Percentiles rank a stretch among this genome's conserved stretches.
These are phyloP conservation scores for Scedosporium apiospermum DNA, from an alignment of 2,329 filamentous ascomycete genomes.

Conservation along the genomic window DNA sequence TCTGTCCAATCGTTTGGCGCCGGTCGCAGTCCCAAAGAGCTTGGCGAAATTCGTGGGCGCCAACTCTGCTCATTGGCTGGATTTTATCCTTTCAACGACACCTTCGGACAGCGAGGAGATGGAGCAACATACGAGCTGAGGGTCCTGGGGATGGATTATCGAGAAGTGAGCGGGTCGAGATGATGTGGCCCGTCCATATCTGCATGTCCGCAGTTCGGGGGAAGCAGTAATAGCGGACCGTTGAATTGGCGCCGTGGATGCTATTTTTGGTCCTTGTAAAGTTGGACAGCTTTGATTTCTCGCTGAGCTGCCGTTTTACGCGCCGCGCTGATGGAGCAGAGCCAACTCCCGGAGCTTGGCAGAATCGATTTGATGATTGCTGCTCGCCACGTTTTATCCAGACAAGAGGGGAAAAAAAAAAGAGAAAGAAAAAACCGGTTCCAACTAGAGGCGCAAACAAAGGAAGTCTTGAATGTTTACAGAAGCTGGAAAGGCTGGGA, in stretches of 20 bases:
- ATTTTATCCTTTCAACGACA: background rate
- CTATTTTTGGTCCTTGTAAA: no score
- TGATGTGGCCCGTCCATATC: no score
- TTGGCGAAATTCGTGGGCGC: slow-evolving; percentile 1
- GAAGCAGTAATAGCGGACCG: no score
- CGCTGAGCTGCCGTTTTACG: no score
- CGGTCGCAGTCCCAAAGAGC: background rate
- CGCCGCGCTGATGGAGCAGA: no score
- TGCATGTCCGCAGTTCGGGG: no score
- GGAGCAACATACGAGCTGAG: background rate
- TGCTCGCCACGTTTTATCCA: background rate
- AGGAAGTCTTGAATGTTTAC: no score
- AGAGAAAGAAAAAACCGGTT: background rate
- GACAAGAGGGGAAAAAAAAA: background rate
- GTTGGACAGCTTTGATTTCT: no score
- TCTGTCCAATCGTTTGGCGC: slow-evolving; percentile 6
- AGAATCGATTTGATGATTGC: background rate
- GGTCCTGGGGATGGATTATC: no score
- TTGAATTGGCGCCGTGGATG: no score
- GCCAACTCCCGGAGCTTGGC: background rate
- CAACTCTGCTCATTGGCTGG: background rate
- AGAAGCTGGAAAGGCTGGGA: background rate
- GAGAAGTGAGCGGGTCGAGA: no score
- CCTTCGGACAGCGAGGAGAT: background rate
- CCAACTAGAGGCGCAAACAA: no score